Percentiles rank a stretch among this genome's conserved stretches.
Conservation (phyloP, 257 asterid genomes). For the Mitragyna speciosa region DNA sequence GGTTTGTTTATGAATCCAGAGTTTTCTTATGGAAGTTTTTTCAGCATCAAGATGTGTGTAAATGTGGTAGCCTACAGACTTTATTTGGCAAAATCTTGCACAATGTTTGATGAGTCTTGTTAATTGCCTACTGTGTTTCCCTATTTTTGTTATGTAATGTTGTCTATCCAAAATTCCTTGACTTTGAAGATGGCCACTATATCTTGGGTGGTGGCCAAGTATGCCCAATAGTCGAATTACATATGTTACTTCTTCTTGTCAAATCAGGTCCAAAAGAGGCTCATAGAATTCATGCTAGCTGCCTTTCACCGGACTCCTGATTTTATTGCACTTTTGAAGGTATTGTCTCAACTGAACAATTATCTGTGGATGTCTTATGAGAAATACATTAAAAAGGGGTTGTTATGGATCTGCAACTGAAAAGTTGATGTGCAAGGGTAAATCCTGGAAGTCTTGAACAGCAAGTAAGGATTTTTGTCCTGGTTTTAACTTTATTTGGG, state of each 20-base stretch:
- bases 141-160: background rate
- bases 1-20: background rate
- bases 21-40: background rate
- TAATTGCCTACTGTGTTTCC: background rate
- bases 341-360: constrained; percentile 23
- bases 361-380: background rate
- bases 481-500: too few relatives aligned
- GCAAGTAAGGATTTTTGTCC: too few relatives aligned
- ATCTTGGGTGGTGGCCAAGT: background rate
- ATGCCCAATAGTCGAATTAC: background rate
- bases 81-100: background rate
- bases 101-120: too few relatives aligned
- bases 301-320: constrained; percentile 78
- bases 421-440: background rate
- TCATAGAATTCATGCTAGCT: constrained; percentile 84
- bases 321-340: constrained; percentile 87
- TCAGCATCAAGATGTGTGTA: background rate
- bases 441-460: background rate
- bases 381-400: background rate
- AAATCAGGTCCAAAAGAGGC: constrained; percentile 75
- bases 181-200: background rate
- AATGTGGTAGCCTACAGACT: background rate
- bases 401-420: background rate
- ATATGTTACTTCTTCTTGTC: constrained; percentile 16
- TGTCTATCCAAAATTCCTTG: too few relatives aligned